A percentile compares a stretch with the other conserved stretches of the same genome.
Evolutionary conservation across 1,139 yeast species (phyloP).

Genomic region (Yamadazyma friedrichii): DNA sequence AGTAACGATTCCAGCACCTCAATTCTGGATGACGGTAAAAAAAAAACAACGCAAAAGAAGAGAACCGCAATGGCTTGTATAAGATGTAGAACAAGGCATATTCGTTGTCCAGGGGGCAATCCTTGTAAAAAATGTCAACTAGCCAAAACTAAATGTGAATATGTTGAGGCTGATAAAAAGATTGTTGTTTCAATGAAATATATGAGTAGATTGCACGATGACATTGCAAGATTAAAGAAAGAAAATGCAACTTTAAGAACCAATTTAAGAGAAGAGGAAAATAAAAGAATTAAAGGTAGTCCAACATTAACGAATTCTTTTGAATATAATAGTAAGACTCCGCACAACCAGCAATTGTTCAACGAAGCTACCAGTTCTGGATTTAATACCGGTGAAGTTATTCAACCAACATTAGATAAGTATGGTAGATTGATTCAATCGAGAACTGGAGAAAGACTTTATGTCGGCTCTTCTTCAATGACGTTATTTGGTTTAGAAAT

Average conservation of each 20-base stretch:
- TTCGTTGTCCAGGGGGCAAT: slow-evolving; percentile 79
- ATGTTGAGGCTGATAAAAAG: slow-evolving; percentile 74
- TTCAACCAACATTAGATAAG: slow-evolving; percentile 66
- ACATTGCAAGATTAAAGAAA: slow-evolving; percentile 50
- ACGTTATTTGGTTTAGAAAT: slow-evolving; percentile 76
- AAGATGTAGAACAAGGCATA: slow-evolving; percentile 72
- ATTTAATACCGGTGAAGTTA: slow-evolving; percentile 39
- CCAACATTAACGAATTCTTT: slow-evolving; percentile 13
- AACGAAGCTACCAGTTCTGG: slow-evolving; percentile 11
- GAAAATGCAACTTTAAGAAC: slow-evolving; percentile 58
- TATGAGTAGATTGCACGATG: slow-evolving; percentile 65
- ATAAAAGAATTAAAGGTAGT: slow-evolving; percentile 12
- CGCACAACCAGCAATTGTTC: slow-evolving; percentile 15
- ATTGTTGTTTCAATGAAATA: slow-evolving; percentile 77
- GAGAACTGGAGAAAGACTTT: slow-evolving; percentile 69
- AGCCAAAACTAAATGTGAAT: slow-evolving; percentile 66
- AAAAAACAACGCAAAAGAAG: slow-evolving; percentile 17
- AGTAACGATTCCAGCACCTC: not conserved
- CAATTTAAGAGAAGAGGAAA: slow-evolving; percentile 34
- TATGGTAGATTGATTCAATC: slow-evolving; percentile 71
- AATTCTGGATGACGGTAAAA: not conserved
- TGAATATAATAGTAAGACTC: slow-evolving; percentile 15
- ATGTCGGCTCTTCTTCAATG: slow-evolving; percentile 81
- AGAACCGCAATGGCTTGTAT: slow-evolving; percentile 54
- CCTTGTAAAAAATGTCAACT: slow-evolving; percentile 68